A percentile compares a stretch with the other conserved stretches of the same genome.
These are phyloP conservation scores for Daldinia eschscholtzii DNA, from an alignment of 2,329 filamentous ascomycete genomes.

Conservation along the genomic window DNA sequence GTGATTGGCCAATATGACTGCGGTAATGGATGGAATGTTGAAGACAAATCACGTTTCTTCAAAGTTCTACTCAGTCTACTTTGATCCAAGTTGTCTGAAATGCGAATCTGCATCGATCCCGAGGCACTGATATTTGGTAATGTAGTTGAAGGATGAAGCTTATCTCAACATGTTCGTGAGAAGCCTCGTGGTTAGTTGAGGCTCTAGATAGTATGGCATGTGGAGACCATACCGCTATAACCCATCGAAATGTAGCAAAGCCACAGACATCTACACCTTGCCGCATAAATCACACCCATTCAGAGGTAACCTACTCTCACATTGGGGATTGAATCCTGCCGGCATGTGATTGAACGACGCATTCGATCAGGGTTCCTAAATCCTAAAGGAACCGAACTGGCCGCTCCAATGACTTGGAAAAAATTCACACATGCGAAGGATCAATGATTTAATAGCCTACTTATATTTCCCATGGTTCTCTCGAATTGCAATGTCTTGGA, in stretches of 20 bases:
- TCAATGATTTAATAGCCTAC: conserved; percentile 6
- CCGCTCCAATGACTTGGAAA: conserved; percentile 9
- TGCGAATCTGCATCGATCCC: background rate
- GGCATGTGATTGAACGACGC: conserved; percentile 12
- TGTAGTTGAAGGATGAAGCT: background rate
- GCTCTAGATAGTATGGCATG: background rate
- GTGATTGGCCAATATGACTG: conserved; percentile 12
- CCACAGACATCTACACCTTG: conserved; percentile 30
- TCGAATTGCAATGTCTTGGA: conserved; percentile 9
- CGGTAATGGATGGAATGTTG: background rate
- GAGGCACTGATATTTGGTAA: background rate
- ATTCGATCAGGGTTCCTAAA: conserved; percentile 15
- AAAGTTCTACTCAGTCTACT: background rate
- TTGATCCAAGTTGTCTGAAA: background rate
- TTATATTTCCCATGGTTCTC: background rate
- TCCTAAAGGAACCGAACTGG: conserved; percentile 16
- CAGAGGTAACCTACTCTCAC: conserved; percentile 20
- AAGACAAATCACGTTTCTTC: background rate
- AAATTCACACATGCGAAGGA: conserved; percentile 15
- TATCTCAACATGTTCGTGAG: background rate
- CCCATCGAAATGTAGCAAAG: conserved; percentile 3
- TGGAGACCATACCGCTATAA: background rate
- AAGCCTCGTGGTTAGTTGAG: background rate
- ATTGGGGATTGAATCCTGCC: conserved; percentile 21
- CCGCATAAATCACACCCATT: conserved; percentile 19